Base-by-base conservation (phyloP, 805 yeast genomes). In the Candida mattraensis region DNA sequence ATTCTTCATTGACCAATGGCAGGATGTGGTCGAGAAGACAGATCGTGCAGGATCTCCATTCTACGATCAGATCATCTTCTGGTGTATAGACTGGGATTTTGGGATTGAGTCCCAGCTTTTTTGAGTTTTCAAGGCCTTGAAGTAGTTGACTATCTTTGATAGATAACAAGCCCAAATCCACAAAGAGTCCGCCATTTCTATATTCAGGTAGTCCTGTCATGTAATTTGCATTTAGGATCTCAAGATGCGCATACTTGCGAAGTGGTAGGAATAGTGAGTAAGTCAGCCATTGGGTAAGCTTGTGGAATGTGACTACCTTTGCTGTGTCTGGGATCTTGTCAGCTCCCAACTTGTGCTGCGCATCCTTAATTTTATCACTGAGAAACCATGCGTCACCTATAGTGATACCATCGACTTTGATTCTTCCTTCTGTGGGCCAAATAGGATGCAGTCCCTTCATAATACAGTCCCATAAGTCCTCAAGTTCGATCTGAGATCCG, bases 311-410 rank as follows among this genome's bases (percentile, higher is more conserved):
- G 12, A 76, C 76, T 30, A 78, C 69, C 28, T 60, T 60, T 12
- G 62, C 58, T 44, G 62, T 44, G 24, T 66, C 71, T n/a, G 58
- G 61, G 8, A 54, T 40, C 5, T 50, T 53, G 3, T 39, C 31
- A 0, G 45, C 36, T 3, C 50, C 42, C 7, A 45, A 48, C 2
- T 47, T 18, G 19, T 51, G 45, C 5, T 51, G 28, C 2, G 56
- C 42, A 7, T 42, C 33, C 5, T 35, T 26, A 13, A 43, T 35
- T 16, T 64, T 64, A 16, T 65, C 63, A 23, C 66, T 50, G 18
- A 71, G 61, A 26, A 58, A 58, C 85, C 85, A 80, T 5, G 81
- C 78, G 56, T 80, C 86, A 9, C 86, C 85, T 14, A 80, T 60
- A 3, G 77, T 60, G 11, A 63, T 55, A 2, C 78, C 82, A 16